phyloP scores from a whole-genome alignment of 2,329 filamentous ascomycete genomes.

The Colletotrichum sp. region DNA sequence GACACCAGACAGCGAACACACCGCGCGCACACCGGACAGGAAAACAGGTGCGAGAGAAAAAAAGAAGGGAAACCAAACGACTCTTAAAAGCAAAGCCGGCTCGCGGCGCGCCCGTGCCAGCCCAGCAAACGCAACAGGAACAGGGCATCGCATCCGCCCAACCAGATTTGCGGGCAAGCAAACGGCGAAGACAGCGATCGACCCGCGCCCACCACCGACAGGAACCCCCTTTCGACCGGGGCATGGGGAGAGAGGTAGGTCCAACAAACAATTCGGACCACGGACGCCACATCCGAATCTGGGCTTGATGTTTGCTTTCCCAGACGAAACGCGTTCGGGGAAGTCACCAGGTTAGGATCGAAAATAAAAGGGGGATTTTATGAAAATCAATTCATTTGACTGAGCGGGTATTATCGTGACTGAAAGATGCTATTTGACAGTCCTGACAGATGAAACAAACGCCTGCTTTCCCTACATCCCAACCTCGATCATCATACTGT shows the following conservation, averaged over 20 bases:
- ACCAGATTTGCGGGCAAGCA: background rate
- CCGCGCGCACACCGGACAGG: background rate
- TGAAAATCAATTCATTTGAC: background rate
- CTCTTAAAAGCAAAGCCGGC: background rate
- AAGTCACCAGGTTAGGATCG: background rate
- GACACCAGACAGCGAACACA: background rate
- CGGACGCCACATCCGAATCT: background rate
- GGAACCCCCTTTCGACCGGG: background rate
- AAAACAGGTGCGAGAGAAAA: background rate
- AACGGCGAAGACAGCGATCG: background rate
- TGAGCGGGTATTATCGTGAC: slow-evolving; percentile 10
- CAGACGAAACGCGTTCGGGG: no score
- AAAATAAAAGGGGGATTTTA: background rate
- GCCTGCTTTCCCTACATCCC: background rate
- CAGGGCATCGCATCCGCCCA: background rate
- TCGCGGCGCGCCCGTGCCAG: background rate
- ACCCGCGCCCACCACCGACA: background rate
- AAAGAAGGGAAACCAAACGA: background rate
- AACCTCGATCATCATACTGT: background rate
- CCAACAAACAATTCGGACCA: background rate
- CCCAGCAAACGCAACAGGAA: background rate
- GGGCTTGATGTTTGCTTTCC: background rate
- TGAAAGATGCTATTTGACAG: background rate
- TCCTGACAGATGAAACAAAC: background rate
- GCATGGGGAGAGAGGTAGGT: background rate